Evolutionary conservation across 192 early-diverging fungal genomes (phyloP).

Genomic region (Bifiguratus adelaidae): DNA sequence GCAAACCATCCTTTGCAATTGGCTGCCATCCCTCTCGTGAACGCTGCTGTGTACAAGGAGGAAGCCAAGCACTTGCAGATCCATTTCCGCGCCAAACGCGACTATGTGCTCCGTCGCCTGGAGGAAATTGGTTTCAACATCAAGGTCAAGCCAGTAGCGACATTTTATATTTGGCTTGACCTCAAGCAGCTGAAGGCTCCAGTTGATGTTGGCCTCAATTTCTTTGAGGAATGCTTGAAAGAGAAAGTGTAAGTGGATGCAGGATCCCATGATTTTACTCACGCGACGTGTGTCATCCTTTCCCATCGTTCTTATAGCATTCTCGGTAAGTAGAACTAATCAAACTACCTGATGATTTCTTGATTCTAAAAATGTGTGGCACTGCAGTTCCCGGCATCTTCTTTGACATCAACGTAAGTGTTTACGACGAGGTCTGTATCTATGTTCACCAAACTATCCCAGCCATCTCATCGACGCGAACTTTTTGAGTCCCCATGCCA

Average conservation of each 20-base stretch:
- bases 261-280: not conserved
- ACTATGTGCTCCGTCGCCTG: slow-evolving; percentile 31
- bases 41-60: slow-evolving; percentile 17
- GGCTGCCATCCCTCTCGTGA: slow-evolving; percentile 36
- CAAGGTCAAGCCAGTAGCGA: slow-evolving; percentile 27
- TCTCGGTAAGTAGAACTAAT: not conserved
- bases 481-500: slow-evolving; percentile 40
- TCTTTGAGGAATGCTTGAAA: slow-evolving; percentile 43
- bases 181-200: slow-evolving; percentile 28
- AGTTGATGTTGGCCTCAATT: slow-evolving; percentile 36
- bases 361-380: not conserved
- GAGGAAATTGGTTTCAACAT: slow-evolving; percentile 25
- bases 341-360: not conserved
- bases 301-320: not conserved
- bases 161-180: slow-evolving; percentile 47
- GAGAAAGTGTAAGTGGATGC: slow-evolving; percentile 38
- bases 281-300: not conserved
- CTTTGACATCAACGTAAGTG: slow-evolving; percentile 40
- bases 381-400: slow-evolving; percentile 33
- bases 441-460: not conserved
- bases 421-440: not conserved
- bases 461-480: slow-evolving; percentile 38
- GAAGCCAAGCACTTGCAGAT: slow-evolving; percentile 31
- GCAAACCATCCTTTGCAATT: slow-evolving; percentile 40
- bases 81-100: slow-evolving; percentile 33